phyloP scores from a whole-genome alignment of 2,329 filamentous ascomycete genomes.

The Fusarium guadeloupense region DNA sequence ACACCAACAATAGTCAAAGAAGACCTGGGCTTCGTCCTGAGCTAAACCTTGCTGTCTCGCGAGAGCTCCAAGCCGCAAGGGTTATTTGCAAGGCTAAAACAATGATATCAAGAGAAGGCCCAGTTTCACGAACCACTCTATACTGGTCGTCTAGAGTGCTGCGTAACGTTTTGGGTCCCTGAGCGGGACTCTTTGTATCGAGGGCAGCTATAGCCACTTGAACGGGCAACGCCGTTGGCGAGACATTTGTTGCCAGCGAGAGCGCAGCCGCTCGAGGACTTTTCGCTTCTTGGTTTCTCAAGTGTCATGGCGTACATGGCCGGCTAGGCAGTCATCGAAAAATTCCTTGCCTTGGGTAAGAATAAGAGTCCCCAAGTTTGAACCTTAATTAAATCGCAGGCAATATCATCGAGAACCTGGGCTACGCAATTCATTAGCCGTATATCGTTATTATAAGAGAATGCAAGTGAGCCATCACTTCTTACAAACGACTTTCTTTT shows the following conservation, averaged over 20 bases:
- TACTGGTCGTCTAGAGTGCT: neutral
- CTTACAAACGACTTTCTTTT: no score
- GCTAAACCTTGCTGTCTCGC: neutral
- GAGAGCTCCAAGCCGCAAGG: neutral
- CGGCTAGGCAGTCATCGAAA: neutral
- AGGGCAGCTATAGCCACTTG: neutral
- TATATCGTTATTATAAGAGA: no score
- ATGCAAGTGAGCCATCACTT: no score
- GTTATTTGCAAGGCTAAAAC: neutral
- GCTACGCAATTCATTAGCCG: no score
- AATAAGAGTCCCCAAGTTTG: no score
- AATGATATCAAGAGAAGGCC: neutral
- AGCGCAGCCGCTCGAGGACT: neutral
- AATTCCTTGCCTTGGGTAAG: neutral
- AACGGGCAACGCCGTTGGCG: neutral
- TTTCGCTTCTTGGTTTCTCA: slow-evolving; percentile 1
- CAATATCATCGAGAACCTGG: no score
- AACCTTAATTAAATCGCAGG: no score
- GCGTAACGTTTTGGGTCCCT: neutral
- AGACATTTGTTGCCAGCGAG: slow-evolving; percentile 11
- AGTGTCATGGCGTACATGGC: neutral
- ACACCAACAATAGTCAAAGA: neutral
- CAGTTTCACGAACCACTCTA: neutral
- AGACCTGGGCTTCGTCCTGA: neutral
- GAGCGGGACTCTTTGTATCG: neutral